phyloP scores from a whole-genome alignment of 2,329 filamentous ascomycete genomes.

The Huntiella abstrusa region DNA sequence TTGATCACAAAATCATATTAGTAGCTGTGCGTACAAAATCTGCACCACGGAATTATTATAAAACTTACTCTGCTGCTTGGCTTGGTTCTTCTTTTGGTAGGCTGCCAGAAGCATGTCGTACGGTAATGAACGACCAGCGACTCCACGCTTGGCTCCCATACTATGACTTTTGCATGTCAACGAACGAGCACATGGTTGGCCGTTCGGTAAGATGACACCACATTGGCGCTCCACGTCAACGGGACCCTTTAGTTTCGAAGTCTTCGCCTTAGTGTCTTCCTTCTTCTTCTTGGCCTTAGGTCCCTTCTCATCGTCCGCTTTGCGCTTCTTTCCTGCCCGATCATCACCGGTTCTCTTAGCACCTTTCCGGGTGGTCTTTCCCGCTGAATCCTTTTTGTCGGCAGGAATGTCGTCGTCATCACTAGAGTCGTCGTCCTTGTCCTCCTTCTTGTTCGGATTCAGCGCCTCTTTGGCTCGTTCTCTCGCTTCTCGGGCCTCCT shows the following conservation, averaged over 20 bases:
- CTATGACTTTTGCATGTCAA: conserved; percentile 85
- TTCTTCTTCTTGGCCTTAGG: conserved; percentile 90
- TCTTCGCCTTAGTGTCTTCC: conserved; percentile 71
- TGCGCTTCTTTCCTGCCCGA: conserved; percentile 54
- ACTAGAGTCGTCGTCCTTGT: conserved; percentile 28
- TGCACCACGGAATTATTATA: conserved; percentile 1
- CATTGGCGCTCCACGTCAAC: conserved; percentile 91
- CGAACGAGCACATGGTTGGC: conserved; percentile 70
- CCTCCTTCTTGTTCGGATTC: conserved; percentile 33
- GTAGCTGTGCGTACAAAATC: conserved; percentile 11
- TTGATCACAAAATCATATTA: conserved; percentile 12
- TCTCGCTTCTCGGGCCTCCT: conserved; percentile 52
- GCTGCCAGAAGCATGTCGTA: conserved; percentile 82
- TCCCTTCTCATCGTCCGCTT: conserved; percentile 62
- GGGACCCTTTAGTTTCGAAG: conserved; percentile 72
- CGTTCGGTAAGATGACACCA: conserved; percentile 70
- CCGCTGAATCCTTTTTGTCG: conserved; percentile 24
- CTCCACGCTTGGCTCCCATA: conserved; percentile 86
- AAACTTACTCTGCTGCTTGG: conserved; percentile 79
- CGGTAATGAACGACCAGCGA: conserved; percentile 68
- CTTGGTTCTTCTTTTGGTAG: conserved; percentile 96
- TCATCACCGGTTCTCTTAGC: conserved; percentile 45
- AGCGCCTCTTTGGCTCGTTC: conserved; percentile 47
- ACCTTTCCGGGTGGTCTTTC: conserved; percentile 39
- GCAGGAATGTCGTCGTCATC: conserved; percentile 24